Conservation (phyloP, 352 stramenopile genomes). For the Globisporangium irregulare region DNA sequence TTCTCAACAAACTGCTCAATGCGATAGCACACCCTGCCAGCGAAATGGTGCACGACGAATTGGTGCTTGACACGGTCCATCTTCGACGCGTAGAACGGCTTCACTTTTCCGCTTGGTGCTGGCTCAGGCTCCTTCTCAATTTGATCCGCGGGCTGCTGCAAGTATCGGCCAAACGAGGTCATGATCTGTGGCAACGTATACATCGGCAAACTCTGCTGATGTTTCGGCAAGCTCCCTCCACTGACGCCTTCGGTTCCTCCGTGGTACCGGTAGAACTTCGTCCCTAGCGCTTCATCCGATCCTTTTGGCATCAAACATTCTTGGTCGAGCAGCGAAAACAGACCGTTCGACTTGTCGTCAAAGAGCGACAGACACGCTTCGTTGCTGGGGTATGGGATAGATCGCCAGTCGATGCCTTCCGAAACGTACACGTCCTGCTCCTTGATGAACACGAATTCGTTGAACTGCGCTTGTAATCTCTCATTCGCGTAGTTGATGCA, state of each 20-base stretch:
- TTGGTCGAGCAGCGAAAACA: conserved; percentile 83
- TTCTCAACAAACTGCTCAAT: conserved; percentile 85
- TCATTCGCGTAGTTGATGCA: conserved; percentile 85
- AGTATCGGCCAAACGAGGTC: conserved; percentile 66
- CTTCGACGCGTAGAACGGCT: conserved; percentile 76
- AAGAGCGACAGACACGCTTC: conserved; percentile 76
- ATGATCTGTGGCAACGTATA: conserved; percentile 56
- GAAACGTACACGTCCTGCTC: conserved; percentile 82
- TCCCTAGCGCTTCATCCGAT: conserved; percentile 72
- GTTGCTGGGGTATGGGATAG: conserved; percentile 80
- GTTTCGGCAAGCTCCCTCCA: conserved; percentile 20
- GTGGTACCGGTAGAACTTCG: conserved; percentile 82
- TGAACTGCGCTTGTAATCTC: conserved; percentile 84
- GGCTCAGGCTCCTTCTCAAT: conserved; percentile 35
- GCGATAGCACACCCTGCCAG: conserved; percentile 70
- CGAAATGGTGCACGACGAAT: conserved; percentile 84
- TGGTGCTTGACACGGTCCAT: conserved; percentile 80
- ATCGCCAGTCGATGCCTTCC: conserved; percentile 85
- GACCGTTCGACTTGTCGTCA: conserved; percentile 72
- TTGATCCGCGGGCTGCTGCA: conserved; percentile 42
- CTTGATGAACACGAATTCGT: conserved; percentile 87
- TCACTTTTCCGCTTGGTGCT: conserved; percentile 24
- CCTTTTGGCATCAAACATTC: conserved; percentile 84
- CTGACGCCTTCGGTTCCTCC: conserved; percentile 28
- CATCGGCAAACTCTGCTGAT: conserved; percentile 41